Conservation (phyloP, 768 basidiomycete species). For the Rhizopogon vinicolor region DNA sequence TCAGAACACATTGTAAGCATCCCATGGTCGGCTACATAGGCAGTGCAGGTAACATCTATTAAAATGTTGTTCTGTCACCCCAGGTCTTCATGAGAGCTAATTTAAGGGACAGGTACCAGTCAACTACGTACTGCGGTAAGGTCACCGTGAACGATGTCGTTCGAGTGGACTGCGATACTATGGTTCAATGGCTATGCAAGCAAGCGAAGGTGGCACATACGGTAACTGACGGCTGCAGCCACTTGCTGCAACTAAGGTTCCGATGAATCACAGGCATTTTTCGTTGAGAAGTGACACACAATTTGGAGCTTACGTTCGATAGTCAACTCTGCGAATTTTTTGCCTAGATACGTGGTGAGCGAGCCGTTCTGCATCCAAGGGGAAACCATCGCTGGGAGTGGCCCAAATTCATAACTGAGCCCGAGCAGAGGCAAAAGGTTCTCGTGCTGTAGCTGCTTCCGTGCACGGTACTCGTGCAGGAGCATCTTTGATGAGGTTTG, state of each 20-base stretch:
- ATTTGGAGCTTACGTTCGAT: conserved; percentile 4
- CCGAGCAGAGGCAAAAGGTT: conserved; percentile 26
- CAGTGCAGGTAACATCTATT: conserved; percentile 25
- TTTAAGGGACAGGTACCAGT: not conserved
- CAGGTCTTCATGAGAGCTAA: not conserved
- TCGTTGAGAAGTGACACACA: conserved; percentile 7
- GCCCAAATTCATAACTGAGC: conserved; percentile 23
- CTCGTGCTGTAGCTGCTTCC: conserved; percentile 23
- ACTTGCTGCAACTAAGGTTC: conserved; percentile 1
- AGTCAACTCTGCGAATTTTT: conserved; percentile 4
- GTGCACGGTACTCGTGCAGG: conserved; percentile 14
- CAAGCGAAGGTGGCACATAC: not conserved
- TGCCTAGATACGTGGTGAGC: conserved; percentile 17
- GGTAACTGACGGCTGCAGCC: conserved; percentile 17
- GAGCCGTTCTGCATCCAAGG: conserved; percentile 30
- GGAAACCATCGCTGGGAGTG: conserved; percentile 26
- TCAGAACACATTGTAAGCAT: conserved; percentile 27
- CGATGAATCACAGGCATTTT: not conserved
- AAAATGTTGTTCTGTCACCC: conserved; percentile 29
- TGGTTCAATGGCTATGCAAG: not conserved
- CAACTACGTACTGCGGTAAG: conserved; percentile 33
- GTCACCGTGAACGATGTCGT: conserved; percentile 39
- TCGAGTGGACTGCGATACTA: conserved; percentile 3
- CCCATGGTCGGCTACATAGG: conserved; percentile 33
- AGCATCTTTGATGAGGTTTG: conserved; percentile 5